These are phyloP conservation scores for Lactarius indigo DNA, from an alignment of 768 basidiomycete genomes.

Conservation along the genomic window DNA sequence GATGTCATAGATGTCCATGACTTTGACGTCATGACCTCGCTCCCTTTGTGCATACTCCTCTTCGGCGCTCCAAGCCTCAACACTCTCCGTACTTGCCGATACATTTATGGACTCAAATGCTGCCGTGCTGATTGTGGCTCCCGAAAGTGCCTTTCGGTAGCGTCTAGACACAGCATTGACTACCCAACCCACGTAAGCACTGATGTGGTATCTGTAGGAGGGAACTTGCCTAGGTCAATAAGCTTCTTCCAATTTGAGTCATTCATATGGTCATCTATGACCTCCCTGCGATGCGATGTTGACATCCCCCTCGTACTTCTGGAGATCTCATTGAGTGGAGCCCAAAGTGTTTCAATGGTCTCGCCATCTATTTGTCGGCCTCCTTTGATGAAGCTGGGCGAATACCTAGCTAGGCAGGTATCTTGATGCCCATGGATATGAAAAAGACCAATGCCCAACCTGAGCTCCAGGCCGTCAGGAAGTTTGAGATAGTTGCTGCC, in stretches of 20 bases:
- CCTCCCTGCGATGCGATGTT: too few relatives aligned
- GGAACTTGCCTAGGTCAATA: too few relatives aligned
- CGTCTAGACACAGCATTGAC: too few relatives aligned
- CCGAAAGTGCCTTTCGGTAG: too few relatives aligned
- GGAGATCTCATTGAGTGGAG: too few relatives aligned
- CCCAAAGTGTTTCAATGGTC: conserved; percentile 1
- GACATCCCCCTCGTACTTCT: too few relatives aligned
- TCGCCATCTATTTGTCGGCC: conserved; percentile 10
- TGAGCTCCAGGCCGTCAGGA: not conserved
- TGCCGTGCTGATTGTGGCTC: too few relatives aligned
- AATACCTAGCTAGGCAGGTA: conserved; percentile 6
- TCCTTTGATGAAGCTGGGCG: not conserved
- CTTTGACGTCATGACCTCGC: not conserved
- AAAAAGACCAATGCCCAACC: too few relatives aligned
- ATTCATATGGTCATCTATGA: too few relatives aligned
- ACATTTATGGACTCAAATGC: not conserved
- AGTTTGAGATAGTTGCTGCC: not conserved
- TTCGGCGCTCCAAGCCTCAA: not conserved
- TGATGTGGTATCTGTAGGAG: too few relatives aligned
- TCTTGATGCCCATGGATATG: conserved; percentile 8
- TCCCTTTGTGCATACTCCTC: not conserved
- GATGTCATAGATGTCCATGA: conserved; percentile 4
- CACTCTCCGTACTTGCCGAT: not conserved
- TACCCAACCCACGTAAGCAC: too few relatives aligned
- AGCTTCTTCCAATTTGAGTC: too few relatives aligned